phyloP scores from a whole-genome alignment of 2,329 filamentous ascomycete species.

The Paradendryphiella salina region DNA sequence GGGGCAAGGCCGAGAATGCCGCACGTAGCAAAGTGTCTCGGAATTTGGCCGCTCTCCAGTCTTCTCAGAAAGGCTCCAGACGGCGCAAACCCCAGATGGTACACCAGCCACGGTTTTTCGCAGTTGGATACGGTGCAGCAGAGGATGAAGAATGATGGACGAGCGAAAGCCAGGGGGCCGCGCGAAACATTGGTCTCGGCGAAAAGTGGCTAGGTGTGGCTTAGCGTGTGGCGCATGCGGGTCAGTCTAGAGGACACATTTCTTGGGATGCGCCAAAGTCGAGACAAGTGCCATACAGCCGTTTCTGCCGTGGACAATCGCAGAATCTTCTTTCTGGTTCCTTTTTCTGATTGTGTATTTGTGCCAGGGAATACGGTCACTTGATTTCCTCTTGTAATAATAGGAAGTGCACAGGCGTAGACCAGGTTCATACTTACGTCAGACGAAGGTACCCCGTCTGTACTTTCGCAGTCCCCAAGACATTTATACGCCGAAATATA shows the following conservation, averaged over 20 bases:
- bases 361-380: constrained; percentile 6
- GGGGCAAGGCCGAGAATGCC: constrained; percentile 5
- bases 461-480: neutral
- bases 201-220: constrained; percentile 13
- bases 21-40: neutral
- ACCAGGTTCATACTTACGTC: constrained; percentile 5
- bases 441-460: constrained; percentile 1
- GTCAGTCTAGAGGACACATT: constrained; percentile 18
- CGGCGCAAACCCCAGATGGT: neutral
- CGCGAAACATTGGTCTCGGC: constrained; percentile 8
- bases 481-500: neutral
- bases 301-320: constrained; percentile 8
- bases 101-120: neutral
- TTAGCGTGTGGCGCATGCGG: constrained; percentile 16
- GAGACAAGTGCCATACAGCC: constrained; percentile 11
- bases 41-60: constrained; percentile 2
- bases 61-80: neutral
- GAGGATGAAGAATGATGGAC: neutral
- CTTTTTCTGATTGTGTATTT: constrained; percentile 1
- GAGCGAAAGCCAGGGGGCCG: neutral
- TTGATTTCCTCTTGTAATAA: neutral
- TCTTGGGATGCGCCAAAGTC: constrained; percentile 13
- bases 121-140: neutral
- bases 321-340: constrained; percentile 10
- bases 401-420: neutral